Conservation (phyloP, 345 rosid species). For the Lepidium africanum region DNA sequence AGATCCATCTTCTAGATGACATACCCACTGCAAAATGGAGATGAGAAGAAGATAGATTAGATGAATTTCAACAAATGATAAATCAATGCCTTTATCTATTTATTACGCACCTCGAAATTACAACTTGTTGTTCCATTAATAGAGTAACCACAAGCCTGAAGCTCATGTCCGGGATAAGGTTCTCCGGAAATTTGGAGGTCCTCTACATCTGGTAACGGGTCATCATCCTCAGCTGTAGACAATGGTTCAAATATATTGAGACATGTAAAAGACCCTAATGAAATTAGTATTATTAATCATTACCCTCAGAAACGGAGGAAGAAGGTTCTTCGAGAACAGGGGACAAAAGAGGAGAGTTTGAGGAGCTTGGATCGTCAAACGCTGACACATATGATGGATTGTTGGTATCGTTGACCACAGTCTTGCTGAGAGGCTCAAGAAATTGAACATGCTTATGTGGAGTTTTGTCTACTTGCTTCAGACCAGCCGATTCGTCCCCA, state of each 20-base stretch:
- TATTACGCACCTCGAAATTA: constrained; percentile 82
- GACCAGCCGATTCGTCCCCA: constrained; percentile 8
- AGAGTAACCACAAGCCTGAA: constrained; percentile 93
- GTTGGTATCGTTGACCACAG: constrained; percentile 56
- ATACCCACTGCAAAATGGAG: constrained; percentile 71
- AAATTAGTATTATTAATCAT: constrained; percentile 5
- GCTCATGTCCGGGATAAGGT: constrained; percentile 91
- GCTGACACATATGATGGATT: constrained; percentile 40
- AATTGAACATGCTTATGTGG: constrained; percentile 60
- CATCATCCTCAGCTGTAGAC: constrained; percentile 69
- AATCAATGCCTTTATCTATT: background rate
- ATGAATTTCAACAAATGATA: constrained; percentile 7
- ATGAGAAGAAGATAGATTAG: constrained; percentile 12
- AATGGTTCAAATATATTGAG: constrained; percentile 17
- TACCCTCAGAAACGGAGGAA: constrained; percentile 89
- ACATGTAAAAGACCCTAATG: background rate
- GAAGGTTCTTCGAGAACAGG: constrained; percentile 86
- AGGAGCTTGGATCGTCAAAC: constrained; percentile 54
- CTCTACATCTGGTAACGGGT: constrained; percentile 79
- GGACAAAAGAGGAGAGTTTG: constrained; percentile 62
- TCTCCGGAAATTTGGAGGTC: constrained; percentile 94
- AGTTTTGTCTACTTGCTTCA: constrained; percentile 7
- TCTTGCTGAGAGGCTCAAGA: constrained; percentile 56
- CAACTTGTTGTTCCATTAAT: constrained; percentile 98
- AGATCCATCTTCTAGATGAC: constrained; percentile 95